Evolutionary conservation across 352 stramenopile genomes (phyloP).

Genomic region (Phytopythium sindhum): DNA sequence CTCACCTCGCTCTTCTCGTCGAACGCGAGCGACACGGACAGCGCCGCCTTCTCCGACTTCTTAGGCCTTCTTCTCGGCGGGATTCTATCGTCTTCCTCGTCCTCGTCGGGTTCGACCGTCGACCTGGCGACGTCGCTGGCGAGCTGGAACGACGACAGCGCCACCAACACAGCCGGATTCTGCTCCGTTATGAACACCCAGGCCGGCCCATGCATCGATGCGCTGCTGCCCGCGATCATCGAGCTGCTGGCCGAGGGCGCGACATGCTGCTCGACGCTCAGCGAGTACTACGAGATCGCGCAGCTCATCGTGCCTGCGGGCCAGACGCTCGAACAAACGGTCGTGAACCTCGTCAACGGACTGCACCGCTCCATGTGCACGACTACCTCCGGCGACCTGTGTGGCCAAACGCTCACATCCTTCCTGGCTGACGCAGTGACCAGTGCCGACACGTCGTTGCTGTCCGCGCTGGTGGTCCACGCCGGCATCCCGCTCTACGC

Average conservation of each 20-base stretch:
- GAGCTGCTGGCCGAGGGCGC: conserved; percentile 39
- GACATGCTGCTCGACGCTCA: conserved; percentile 42
- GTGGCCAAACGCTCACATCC: conserved; percentile 38
- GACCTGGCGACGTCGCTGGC: conserved; percentile 27
- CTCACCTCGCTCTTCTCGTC: conserved; percentile 35
- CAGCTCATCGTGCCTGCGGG: conserved; percentile 45
- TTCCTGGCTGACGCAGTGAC: conserved; percentile 33
- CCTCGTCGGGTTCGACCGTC: conserved; percentile 10
- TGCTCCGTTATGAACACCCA: conserved; percentile 55
- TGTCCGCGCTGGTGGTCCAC: conserved; percentile 39
- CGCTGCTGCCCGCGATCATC: conserved; percentile 40
- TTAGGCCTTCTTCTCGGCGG: conserved; percentile 34
- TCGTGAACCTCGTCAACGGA: conserved; percentile 46
- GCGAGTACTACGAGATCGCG: conserved; percentile 39
- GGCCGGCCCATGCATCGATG: conserved; percentile 39
- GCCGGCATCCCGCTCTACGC: conserved; percentile 48
- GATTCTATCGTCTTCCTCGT: conserved; percentile 15
- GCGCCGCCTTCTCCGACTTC: conserved; percentile 39
- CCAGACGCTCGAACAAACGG: conserved; percentile 38
- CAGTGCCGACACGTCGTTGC: conserved; percentile 29
- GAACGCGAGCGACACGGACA: conserved; percentile 19
- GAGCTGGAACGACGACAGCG: conserved; percentile 33
- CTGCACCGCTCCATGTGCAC: conserved; percentile 59
- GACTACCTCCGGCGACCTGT: conserved; percentile 34
- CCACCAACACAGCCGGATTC: conserved; percentile 38